Conservation (phyloP, 352 stramenopile genomes). For the Phytophthora litchii region DNA sequence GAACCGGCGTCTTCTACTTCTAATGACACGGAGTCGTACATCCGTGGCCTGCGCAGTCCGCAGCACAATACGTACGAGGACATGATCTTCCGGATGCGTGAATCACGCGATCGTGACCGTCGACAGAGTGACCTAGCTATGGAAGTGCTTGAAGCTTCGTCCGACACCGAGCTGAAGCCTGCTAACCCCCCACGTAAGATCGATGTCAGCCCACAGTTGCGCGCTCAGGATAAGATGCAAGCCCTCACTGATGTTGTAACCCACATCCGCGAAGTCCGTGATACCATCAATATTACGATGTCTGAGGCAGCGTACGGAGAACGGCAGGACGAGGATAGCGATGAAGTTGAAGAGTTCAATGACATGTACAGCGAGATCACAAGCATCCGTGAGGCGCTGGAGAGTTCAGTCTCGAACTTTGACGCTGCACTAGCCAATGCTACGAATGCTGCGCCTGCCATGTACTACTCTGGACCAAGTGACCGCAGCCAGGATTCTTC, state of each 20-base stretch:
- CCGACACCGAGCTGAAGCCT: constrained; percentile 29
- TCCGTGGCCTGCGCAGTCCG: constrained; percentile 45
- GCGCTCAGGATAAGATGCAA: constrained; percentile 55
- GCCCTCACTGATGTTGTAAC: constrained; percentile 65
- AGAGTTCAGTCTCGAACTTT: constrained; percentile 58
- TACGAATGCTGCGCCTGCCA: constrained; percentile 38
- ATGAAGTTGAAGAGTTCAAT: constrained; percentile 42
- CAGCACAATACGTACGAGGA: constrained; percentile 68
- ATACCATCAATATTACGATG: constrained; percentile 74
- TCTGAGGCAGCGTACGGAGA: constrained; percentile 49
- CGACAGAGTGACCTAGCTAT: constrained; percentile 42
- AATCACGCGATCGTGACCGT: constrained; percentile 50
- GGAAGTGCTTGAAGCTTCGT: constrained; percentile 33
- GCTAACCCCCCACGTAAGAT: constrained; percentile 19
- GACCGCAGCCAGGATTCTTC: constrained; percentile 31
- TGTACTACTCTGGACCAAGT: constrained; percentile 42
- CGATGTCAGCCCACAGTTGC: constrained; percentile 15
- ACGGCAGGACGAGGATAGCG: constrained; percentile 39
- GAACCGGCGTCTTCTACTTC: constrained; percentile 57
- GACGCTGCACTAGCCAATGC: constrained; percentile 51
- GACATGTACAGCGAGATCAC: constrained; percentile 63
- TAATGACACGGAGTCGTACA: constrained; percentile 62
- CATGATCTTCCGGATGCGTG: constrained; percentile 64
- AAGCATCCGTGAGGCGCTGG: constrained; percentile 58
- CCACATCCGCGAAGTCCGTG: constrained; percentile 66